Evolutionary conservation across 495 filamentous ascomycete species (phyloP).

Genomic region (Trichoderma reesei): DNA sequence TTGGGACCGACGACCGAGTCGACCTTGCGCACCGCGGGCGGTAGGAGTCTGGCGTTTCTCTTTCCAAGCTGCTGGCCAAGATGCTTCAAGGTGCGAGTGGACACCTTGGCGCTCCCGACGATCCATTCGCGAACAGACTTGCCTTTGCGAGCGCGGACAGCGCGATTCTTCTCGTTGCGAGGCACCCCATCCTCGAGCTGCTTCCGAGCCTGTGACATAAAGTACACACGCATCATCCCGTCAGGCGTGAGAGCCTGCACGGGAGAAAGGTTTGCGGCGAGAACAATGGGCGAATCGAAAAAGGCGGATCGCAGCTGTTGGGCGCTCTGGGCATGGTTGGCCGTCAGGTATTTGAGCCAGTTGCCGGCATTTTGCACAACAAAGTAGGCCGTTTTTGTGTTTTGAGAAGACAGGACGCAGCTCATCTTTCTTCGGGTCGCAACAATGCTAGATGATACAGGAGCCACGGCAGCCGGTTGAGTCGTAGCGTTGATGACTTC

Average conservation of each 20-base stretch:
- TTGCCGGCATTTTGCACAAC: background rate
- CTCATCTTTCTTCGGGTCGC: background rate
- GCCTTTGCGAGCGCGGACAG: background rate
- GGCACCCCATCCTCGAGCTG: background rate
- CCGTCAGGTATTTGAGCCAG: background rate
- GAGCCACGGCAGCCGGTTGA: background rate
- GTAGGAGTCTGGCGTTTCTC: background rate
- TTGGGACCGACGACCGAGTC: constrained; percentile 6
- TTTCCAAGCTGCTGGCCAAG: background rate
- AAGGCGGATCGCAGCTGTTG: background rate
- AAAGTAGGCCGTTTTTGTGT: background rate
- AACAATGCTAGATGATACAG: background rate
- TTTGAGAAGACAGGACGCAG: background rate
- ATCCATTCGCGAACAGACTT: background rate
- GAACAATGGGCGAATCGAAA: background rate
- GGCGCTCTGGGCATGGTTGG: background rate
- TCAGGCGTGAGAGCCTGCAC: background rate
- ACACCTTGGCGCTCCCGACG: background rate
- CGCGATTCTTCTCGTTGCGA: background rate
- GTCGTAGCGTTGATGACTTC: background rate
- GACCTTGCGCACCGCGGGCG: background rate
- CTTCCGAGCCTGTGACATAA: background rate
- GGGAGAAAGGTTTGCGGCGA: background rate
- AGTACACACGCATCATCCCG: background rate
- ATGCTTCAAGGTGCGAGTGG: background rate